Evolutionary conservation across 139 green algal genomes (phyloP), one percentile per base, ranked within the genome.

Genomic region (Chlorella vulgaris): DNA sequence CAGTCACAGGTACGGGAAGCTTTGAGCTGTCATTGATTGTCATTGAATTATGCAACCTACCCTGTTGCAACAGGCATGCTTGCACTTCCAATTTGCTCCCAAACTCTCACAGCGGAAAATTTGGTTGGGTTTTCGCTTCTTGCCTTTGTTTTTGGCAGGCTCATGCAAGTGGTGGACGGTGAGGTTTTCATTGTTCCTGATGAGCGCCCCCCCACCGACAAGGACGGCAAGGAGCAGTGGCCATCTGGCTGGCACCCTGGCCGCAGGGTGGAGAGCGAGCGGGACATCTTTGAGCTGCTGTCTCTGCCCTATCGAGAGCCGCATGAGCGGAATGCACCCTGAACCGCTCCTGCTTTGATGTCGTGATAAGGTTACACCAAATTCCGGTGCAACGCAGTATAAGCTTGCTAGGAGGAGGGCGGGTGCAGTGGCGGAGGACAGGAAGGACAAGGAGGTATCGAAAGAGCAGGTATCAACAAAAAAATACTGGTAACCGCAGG

Each of bases 281-380:
- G 39, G 33, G 83, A 90, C 83, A 81, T 90, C 61, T 85, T 90
- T 31, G 83, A 90, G 79, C 70, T 90, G 53, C 69, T 88, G 15
- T 55, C 47, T 3, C 22, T 90, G 2, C 83, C 82, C 2, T 86
- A 82, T 65, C 47, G 78, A 4, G 36, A 74, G 77, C 86, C 86
- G 2, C 28, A 66, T 36, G 78, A 84, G 58, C 80, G 86, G 19
- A 76, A 90, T 65, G 55, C 55, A 65, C 55, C 55, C 55, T 65
- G 55, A 65, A 15, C n/a, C n/a, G n/a, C n/a, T n/a, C n/a, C n/a
- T n/a, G n/a, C n/a, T n/a, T n/a, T n/a, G n/a, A n/a, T n/a, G n/a
- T n/a, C n/a, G n/a, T n/a, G n/a, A n/a, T n/a, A n/a, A n/a, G n/a
- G n/a, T n/a, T n/a, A n/a, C n/a, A n/a, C n/a, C n/a, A n/a, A n/a